Conservation (phyloP, 371 early-diverging fungal genomes). For the Batkoa obscura region DNA sequence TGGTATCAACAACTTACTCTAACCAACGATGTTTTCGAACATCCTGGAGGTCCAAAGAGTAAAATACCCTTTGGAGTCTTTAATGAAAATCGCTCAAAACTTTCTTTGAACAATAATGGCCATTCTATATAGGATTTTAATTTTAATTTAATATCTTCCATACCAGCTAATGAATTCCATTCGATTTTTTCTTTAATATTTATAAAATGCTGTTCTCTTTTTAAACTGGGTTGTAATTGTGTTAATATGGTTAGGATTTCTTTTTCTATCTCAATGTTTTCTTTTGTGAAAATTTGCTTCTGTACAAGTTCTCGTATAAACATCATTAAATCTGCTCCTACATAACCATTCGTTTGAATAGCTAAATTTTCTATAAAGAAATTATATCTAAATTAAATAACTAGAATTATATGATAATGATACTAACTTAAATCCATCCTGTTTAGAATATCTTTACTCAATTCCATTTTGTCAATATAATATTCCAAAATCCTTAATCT, state of each 20-base stretch:
- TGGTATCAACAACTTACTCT: slow-evolving; percentile 22
- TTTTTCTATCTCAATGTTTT: no score
- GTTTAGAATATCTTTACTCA: no score
- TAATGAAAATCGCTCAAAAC: slow-evolving; percentile 62
- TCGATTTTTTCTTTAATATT: no score
- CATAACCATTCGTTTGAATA: slow-evolving; percentile 81
- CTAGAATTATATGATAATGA: neutral
- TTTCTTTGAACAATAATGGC: slow-evolving; percentile 59
- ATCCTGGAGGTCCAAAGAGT: slow-evolving; percentile 95
- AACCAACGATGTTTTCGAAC: slow-evolving; percentile 92
- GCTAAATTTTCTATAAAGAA: slow-evolving; percentile 34
- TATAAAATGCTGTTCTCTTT: no score
- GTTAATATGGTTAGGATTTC: no score
- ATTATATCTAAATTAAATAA: neutral
- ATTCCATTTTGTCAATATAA: neutral
- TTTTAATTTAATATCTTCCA: slow-evolving; percentile 73
- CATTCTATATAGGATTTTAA: slow-evolving; percentile 90
- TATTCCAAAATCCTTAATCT: neutral
- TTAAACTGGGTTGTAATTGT: no score
- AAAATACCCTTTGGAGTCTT: slow-evolving; percentile 74
- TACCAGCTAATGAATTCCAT: slow-evolving; percentile 52
- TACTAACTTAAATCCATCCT: neutral
- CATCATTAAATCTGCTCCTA: slow-evolving; percentile 90
- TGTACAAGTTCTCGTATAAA: slow-evolving; percentile 62
- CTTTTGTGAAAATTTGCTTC: no score